Evolutionary conservation across 768 basidiomycete species (phyloP), one percentile per base, ranked within the genome.

Genomic region (Albatrellus ellisii): DNA sequence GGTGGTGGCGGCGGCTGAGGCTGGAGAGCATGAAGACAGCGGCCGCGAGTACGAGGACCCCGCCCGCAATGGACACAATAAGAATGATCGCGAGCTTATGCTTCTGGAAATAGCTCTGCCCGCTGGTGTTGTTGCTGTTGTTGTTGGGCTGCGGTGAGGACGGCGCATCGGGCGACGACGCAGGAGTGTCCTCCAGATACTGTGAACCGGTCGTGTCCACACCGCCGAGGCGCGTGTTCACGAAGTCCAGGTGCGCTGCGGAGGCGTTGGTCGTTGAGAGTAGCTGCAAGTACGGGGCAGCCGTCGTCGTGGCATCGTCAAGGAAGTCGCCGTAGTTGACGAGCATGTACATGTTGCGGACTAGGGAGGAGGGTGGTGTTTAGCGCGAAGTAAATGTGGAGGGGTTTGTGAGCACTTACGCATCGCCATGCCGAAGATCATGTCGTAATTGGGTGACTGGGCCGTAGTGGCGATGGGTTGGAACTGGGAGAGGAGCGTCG

Each of bases 391-490:
- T 49, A 34, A 4, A 18, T 6, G 21, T 24, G 21, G 29, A 26
- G 41, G 10, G 18, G n/a, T 14, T 2, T 15, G 24, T 22, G 27
- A 27, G 6, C 4, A 59, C 80, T 51, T 59, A 86, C 83, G 43
- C 63, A 87, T 84, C 41, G 70, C 70, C 81, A 85, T 84, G 48
- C 84, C 84, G 37, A 86, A 68, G 51, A 87, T 83, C 67, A 86
- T 77, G 51, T 88, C 84, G 48, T 82, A 88, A 48, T 82, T 79
- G 21, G 82, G 69, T 31, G 84, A 48, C 62, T 79, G 78, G 61
- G 86, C 84, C 4, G 83, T 81, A 3, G 76, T 73, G 11, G 83
- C 82, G 48, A 86, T 82, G 2, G 84, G 85, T 66, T 88, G 85
- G 67, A 84, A 88, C 73, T 84, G 49, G 27, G 11, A 24, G 44